Base-by-base conservation (phyloP, 306 rosid species). In the Cucurbita moschata region DNA sequence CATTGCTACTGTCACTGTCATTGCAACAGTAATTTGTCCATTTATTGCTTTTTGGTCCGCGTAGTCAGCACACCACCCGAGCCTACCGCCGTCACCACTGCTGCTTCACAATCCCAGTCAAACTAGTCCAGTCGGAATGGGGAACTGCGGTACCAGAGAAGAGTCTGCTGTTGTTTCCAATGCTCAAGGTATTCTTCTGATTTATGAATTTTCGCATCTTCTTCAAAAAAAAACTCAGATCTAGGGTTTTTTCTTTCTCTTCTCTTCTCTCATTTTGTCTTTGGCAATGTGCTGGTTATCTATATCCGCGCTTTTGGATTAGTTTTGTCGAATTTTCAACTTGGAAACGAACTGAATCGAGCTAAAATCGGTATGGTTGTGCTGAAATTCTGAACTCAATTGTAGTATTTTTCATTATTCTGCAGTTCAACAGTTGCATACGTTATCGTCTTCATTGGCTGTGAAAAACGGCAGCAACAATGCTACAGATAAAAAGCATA, bases 121-220 rank as follows among this genome's bases (percentile, higher is more conserved):
- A 44, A 21, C 58, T 39, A 49, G 43, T 47, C 14, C 56, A 77
- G 15, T 51, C 78, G 38, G 35, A 38, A 95, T 95, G 99, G 99
- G 99, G 26, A 95, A 95, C 80, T 91, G 99, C 69, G 97, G 99
- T 42, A 95, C 99, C 47, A 81, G 99, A 79, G 97, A 91, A 78
- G 99, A 95, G 85, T 85, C 97, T 18, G 96, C 99, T 9, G 99
- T 95, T 8, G 88, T 95, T 42, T 81, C 99, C 84, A 87, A 85
- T 78, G 99, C 93, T 77, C 99, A 95, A 89, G 99, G 99, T 35
- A 58, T 46, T 10, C 51, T 42, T 15, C 10, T 43, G 26, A 42
- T 6, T 53, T 50, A 43, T 38, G 14, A 3, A n/a, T 30, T 47
- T 1, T 38, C 13, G 64, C 7, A 4, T 77, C 63, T 51, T 18